A percentile compares a stretch with the other conserved stretches of the same genome.
phyloP scores from a whole-genome alignment of 495 filamentous ascomycete genomes.

The Podospora appendiculata region DNA sequence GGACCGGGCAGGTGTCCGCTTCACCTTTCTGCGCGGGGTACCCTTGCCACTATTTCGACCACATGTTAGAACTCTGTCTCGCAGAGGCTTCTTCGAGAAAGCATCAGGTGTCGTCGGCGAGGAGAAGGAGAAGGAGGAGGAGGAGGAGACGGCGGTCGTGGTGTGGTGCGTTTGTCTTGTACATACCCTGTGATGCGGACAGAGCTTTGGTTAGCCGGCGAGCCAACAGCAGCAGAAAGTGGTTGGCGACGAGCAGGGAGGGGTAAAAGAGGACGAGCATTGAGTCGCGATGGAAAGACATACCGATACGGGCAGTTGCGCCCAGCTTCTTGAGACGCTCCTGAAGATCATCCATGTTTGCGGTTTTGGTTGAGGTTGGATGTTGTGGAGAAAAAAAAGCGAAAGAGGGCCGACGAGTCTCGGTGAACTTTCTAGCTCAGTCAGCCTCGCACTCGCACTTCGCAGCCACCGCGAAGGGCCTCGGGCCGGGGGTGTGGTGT shows the following conservation, averaged over 20 bases:
- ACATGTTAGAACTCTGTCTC: slow-evolving; percentile 16
- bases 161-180: neutral
- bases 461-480: no score
- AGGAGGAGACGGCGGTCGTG: neutral
- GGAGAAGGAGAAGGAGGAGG: no score
- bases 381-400: slow-evolving; percentile 10
- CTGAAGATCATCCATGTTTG: slow-evolving; percentile 53
- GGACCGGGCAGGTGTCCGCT: slow-evolving; percentile 88
- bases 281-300: slow-evolving; percentile 27
- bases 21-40: slow-evolving; percentile 93
- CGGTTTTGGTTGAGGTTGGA: slow-evolving; percentile 5
- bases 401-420: slow-evolving; percentile 9
- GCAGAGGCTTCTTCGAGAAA: neutral
- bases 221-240: neutral
- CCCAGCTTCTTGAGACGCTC: slow-evolving; percentile 73
- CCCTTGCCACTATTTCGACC: slow-evolving; percentile 74
- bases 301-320: slow-evolving; percentile 69
- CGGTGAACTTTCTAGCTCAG: slow-evolving; percentile 11
- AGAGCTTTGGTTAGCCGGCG: neutral
- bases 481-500: neutral
- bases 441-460: slow-evolving; percentile 3
- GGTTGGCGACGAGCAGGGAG: neutral
- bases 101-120: no score
- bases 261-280: neutral
- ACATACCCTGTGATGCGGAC: slow-evolving; percentile 4